Evolutionary conservation across 495 filamentous ascomycete genomes (phyloP).

Genomic region (Penicillium tannophilum): DNA sequence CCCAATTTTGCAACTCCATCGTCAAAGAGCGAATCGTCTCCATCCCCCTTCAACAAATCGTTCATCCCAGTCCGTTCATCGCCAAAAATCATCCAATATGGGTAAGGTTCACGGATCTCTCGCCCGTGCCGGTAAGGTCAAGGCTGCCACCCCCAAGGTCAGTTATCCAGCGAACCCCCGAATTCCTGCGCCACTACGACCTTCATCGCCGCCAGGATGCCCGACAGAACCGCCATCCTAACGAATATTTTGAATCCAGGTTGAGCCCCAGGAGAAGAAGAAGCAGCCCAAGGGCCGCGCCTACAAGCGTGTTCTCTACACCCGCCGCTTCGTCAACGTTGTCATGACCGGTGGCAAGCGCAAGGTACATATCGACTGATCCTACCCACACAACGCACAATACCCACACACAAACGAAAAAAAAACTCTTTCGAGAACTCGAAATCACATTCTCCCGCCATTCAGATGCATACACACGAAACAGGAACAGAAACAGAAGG

Average conservation of each 20-base stretch:
- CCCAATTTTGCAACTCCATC: conserved; percentile 36
- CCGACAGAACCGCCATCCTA: conserved; percentile 22
- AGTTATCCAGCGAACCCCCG: conserved; percentile 25
- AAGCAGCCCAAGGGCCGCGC: conserved; percentile 91
- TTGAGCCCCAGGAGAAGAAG: conserved; percentile 49
- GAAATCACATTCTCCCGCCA: not conserved
- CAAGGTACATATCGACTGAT: conserved; percentile 67
- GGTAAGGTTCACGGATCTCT: conserved; percentile 54
- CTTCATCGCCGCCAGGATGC: conserved; percentile 8
- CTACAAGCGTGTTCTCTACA: conserved; percentile 97
- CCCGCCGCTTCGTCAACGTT: conserved; percentile 98
- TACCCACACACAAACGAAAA: conserved; percentile 9
- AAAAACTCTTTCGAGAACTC: not conserved
- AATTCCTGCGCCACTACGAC: conserved; percentile 19
- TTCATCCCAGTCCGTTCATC: conserved; percentile 24
- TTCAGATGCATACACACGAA: conserved; percentile 6
- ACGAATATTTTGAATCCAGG: conserved; percentile 32
- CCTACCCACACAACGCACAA: conserved; percentile 10
- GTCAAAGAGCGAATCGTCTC: conserved; percentile 27
- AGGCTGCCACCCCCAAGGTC: conserved; percentile 91
- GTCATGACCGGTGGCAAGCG: conserved; percentile 98
- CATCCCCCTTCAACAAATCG: conserved; percentile 32
- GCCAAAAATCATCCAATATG: conserved; percentile 39
- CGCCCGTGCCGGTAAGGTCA: conserved; percentile 97
- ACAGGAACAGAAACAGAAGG: conserved; percentile 11